phyloP scores from a whole-genome alignment of 768 basidiomycete species.

The Pleurotus sapidus region DNA sequence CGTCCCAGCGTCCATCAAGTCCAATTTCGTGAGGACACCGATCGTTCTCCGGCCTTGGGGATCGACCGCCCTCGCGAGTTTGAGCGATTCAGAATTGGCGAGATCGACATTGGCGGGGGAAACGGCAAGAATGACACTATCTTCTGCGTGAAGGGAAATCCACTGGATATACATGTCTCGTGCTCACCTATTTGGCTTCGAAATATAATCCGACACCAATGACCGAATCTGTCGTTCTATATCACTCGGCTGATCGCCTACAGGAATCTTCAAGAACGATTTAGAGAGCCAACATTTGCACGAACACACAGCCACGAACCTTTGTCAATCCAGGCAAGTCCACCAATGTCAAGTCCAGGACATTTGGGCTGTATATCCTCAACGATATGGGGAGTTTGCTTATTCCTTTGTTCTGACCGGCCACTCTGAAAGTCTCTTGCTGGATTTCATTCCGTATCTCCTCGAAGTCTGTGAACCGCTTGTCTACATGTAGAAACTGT shows the following conservation, averaged over 20 bases:
- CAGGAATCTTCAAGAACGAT: constrained; percentile 65
- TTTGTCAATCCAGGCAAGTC: constrained; percentile 97
- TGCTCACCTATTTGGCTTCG: constrained; percentile 87
- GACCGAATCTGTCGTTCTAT: constrained; percentile 96
- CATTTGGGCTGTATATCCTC: constrained; percentile 93
- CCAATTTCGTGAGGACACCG: constrained; percentile 94
- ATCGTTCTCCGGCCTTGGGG: constrained; percentile 96
- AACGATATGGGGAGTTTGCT: constrained; percentile 95
- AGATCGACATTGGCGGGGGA: constrained; percentile 98
- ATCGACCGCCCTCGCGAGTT: constrained; percentile 93
- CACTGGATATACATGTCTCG: background rate
- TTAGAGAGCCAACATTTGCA: background rate
- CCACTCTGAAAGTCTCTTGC: constrained; percentile 94
- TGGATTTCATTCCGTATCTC: constrained; percentile 97
- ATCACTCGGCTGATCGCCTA: constrained; percentile 96
- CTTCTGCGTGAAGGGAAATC: too few species aligned
- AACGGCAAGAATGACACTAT: constrained; percentile 92
- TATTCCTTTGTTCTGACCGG: constrained; percentile 98
- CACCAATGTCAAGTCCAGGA: constrained; percentile 92
- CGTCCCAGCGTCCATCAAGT: constrained; percentile 99
- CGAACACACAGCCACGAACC: constrained; percentile 37
- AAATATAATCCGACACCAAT: constrained; percentile 93
- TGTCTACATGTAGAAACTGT: constrained; percentile 96
- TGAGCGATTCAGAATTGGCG: constrained; percentile 97
- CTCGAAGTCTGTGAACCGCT: constrained; percentile 92